These are phyloP conservation scores for Barnettozyma salicaria DNA, from an alignment of 805 yeast species.

Conservation along the genomic window DNA sequence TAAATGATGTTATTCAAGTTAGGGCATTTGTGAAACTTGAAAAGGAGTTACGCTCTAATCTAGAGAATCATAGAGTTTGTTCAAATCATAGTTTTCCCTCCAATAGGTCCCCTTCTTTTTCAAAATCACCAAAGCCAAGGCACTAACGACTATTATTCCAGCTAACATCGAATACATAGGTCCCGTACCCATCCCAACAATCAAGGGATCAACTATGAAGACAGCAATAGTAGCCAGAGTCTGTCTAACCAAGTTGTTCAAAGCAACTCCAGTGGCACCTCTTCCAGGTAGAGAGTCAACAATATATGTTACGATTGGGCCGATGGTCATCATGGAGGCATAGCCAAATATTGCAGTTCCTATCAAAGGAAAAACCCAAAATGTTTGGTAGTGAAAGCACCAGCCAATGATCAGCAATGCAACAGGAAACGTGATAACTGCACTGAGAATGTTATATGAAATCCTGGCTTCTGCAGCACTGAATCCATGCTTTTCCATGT, in stretches of 20 bases:
- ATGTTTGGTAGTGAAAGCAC: constrained; percentile 59
- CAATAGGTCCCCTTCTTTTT: constrained; percentile 53
- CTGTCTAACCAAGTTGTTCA: constrained; percentile 71
- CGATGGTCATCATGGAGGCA: constrained; percentile 79
- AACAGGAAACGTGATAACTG: constrained; percentile 56
- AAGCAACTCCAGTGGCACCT: constrained; percentile 85
- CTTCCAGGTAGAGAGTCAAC: constrained; percentile 82
- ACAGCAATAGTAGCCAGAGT: constrained; percentile 70
- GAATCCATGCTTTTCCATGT: constrained; percentile 54
- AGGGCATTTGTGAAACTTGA: too few species aligned
- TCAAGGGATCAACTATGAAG: constrained; percentile 67
- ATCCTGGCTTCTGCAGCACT: constrained; percentile 73
- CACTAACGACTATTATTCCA: constrained; percentile 44
- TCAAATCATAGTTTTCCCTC: constrained; percentile 58
- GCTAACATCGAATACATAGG: constrained; percentile 62
- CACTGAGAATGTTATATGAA: constrained; percentile 64
- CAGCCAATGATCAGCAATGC: constrained; percentile 76
- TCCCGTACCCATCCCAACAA: constrained; percentile 64
- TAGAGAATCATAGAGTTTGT: constrained; percentile 44
- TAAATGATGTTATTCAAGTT: too few species aligned
- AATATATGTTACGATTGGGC: constrained; percentile 71
- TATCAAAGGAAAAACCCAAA: constrained; percentile 75
- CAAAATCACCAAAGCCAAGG: constrained; percentile 39
- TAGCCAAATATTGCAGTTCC: constrained; percentile 82
- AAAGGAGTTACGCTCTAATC: too few species aligned